These are phyloP conservation scores for Centrapalus pauciflorus DNA, from an alignment of 129 eudicot genomes.

Conservation along the genomic window DNA sequence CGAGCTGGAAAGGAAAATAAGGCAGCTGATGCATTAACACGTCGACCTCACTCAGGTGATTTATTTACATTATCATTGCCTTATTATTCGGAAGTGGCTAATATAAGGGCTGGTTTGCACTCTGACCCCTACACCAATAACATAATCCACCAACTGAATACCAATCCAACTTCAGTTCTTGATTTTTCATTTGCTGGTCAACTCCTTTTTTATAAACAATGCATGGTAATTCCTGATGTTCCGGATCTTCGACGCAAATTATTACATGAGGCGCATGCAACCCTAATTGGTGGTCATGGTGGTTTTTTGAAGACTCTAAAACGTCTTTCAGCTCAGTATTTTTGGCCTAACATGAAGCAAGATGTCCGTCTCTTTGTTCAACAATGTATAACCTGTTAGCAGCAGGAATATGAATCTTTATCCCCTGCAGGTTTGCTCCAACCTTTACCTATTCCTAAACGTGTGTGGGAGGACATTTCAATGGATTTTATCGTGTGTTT, in stretches of 20 bases:
- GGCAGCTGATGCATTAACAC: not conserved
- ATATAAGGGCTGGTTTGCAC: not conserved
- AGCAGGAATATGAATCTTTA: not conserved
- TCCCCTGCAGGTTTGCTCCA: not conserved
- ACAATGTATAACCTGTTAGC: not conserved
- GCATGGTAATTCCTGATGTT: too few species aligned
- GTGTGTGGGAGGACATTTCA: not conserved
- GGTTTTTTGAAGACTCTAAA: constrained; percentile 1
- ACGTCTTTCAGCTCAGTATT: not conserved
- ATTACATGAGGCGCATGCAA: too few species aligned
- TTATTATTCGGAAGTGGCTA: not conserved
- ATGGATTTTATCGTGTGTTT: not conserved
- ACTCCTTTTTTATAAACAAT: not conserved
- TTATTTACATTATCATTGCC: not conserved
- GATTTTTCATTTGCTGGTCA: not conserved
- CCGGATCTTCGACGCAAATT: too few species aligned
- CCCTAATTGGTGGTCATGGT: constrained; percentile 11
- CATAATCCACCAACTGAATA: too few species aligned
- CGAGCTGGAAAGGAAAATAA: not conserved
- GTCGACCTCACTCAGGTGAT: not conserved
- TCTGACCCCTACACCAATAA: too few species aligned
- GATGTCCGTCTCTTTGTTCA: not conserved
- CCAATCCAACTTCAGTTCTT: not conserved
- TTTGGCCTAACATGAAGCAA: not conserved
- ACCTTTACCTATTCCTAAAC: not conserved